A percentile compares a stretch with the other conserved stretches of the same genome.
Evolutionary conservation across 192 early-diverging fungal species (phyloP).

Genomic region (Backusella sp.): DNA sequence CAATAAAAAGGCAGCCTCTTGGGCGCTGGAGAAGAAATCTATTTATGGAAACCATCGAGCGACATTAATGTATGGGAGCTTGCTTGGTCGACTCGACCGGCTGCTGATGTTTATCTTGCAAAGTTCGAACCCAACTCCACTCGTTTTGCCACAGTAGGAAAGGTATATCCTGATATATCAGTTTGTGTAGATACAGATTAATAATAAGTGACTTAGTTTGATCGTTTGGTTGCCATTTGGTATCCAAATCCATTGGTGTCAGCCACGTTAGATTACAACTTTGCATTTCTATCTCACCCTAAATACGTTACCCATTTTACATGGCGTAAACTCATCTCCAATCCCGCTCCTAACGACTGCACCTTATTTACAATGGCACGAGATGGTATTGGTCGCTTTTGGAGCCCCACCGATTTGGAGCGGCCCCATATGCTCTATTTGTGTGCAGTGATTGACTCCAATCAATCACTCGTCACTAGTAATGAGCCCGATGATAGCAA

Average conservation of each 20-base stretch:
- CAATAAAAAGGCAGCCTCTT: constrained; percentile 16
- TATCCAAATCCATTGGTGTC: constrained; percentile 22
- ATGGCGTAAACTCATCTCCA: constrained; percentile 56
- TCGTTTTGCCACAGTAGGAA: constrained; percentile 61
- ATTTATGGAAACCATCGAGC: constrained; percentile 5
- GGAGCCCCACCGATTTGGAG: constrained; percentile 55
- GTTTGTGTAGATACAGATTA: background rate
- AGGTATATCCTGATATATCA: constrained; percentile 37
- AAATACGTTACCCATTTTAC: constrained; percentile 55
- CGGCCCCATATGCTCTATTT: constrained; percentile 60
- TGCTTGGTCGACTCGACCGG: constrained; percentile 25
- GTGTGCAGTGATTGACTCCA: constrained; percentile 68
- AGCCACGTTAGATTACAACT: constrained; percentile 36
- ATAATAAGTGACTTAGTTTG: constrained; percentile 41
- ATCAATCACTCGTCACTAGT: constrained; percentile 48
- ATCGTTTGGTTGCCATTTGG: constrained; percentile 69
- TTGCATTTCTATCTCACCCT: constrained; percentile 69
- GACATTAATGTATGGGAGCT: background rate
- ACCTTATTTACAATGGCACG: constrained; percentile 65
- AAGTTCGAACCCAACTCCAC: constrained; percentile 61
- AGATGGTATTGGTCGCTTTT: constrained; percentile 72
- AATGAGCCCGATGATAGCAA: constrained; percentile 22
- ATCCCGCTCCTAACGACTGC: constrained; percentile 5
- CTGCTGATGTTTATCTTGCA: constrained; percentile 38
- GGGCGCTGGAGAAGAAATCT: constrained; percentile 21